Base-by-base conservation (phyloP, 2,329 filamentous ascomycete genomes). In the Trichophyton simii region DNA sequence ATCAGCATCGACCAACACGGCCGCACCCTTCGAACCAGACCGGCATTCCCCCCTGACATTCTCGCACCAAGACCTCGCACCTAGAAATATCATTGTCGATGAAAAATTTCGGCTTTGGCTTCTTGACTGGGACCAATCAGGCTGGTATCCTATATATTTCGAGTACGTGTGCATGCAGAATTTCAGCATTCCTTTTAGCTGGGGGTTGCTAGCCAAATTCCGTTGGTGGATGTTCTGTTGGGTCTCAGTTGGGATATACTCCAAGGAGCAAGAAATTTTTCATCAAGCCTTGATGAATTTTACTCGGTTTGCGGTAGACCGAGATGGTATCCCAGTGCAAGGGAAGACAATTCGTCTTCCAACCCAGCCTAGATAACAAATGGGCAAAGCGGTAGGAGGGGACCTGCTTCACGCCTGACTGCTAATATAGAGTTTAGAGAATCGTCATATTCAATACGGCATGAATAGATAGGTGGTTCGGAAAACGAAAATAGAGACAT, bases 41-140 rank as follows among this genome's bases (percentile, higher is more conserved):
- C 59, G 65, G 68, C 22, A 64, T 57, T 18, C 44, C 65, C 60
- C 69, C 67, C 48, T 70, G 7, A 69, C 70, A 3, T 68, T 72
- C 50, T 71, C 69, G 61, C 67, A 73, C 66, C 68, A 72, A 66
- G 68, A 72, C 55, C 68, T 72, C 61, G 67, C 68, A 57, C 68
- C 67, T 9, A 66, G 67, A 9, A 72, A 71, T 63, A 65, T 72
- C 1, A 63, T 72, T 36, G 61, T 72, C 60, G 67, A 71, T 62
- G 62, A 65, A 58, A 59, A 42, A 36, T 55, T 57, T 28, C 58
- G 42, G n/a, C 60, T 65, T 44, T 65, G 62, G 60, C 41, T 65
- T 15, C 18, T 65, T 22, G 62, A 63, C 31, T 65, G 63, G 63
- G 62, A 65, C 57, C 34, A 50, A 46, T 59, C 60, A 22, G 62